A percentile compares a stretch with the other conserved stretches of the same genome.
These are phyloP conservation scores for Mollisiaceae sp. DNA, from an alignment of 2,329 filamentous ascomycete species.

Conservation along the genomic window DNA sequence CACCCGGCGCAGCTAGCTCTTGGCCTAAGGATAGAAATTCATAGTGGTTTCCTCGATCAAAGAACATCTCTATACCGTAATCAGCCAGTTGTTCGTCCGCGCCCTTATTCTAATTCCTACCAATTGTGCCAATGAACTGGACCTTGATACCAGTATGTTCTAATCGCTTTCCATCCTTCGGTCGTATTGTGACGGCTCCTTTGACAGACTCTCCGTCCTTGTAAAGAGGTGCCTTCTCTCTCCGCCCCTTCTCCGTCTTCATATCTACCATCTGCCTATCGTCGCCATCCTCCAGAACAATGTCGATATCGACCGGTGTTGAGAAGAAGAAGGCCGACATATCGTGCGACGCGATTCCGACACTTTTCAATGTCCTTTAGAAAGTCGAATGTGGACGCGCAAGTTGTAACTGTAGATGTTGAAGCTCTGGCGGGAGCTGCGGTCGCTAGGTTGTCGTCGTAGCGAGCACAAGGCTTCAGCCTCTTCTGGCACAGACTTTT, in stretches of 20 bases:
- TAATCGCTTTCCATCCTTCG: constrained; percentile 96
- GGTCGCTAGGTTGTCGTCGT: not conserved
- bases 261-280: constrained; percentile 95
- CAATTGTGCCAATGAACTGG: constrained; percentile 98
- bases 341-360: constrained; percentile 10
- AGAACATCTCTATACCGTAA: constrained; percentile 86
- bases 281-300: constrained; percentile 94
- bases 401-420: constrained; percentile 12
- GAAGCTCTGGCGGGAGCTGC: constrained; percentile 7
- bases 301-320: constrained; percentile 97
- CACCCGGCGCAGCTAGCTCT: constrained; percentile 93
- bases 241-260: constrained; percentile 97
- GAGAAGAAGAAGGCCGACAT: constrained; percentile 97
- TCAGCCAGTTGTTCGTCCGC: constrained; percentile 5
- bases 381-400: constrained; percentile 19
- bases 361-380: constrained; percentile 10
- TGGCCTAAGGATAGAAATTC: constrained; percentile 97
- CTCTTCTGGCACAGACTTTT: constrained; percentile 22
- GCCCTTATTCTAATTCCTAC: constrained; percentile 52
- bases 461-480: constrained; percentile 31
- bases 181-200: constrained; percentile 90
- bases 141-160: constrained; percentile 99
- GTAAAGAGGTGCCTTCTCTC: constrained; percentile 95
- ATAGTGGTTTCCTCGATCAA: constrained; percentile 98
- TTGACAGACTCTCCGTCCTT: constrained; percentile 99